Percentiles rank a stretch among this genome's conserved stretches.
These are phyloP conservation scores for Cordia subcordata DNA, from an alignment of 257 asterid genomes.

Conservation along the genomic window DNA sequence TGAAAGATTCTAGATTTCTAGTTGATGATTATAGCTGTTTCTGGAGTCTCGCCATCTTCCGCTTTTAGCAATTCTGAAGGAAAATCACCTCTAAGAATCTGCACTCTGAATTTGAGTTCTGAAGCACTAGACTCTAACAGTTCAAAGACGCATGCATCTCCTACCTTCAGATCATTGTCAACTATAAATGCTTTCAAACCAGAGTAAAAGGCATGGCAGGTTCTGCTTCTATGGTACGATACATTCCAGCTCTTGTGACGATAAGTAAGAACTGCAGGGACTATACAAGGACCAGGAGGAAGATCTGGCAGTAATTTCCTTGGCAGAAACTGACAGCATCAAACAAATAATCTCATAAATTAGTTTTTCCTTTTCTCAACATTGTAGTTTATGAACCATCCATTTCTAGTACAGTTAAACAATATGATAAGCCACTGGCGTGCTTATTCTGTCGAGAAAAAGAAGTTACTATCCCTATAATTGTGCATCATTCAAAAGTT, in stretches of 20 bases:
- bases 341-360: background rate
- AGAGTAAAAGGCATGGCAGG: conserved; percentile 9
- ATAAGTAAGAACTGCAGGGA: conserved; percentile 25
- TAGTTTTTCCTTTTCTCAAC: no score
- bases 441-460: no score
- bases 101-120: conserved; percentile 25
- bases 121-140: conserved; percentile 17
- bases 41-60: no score
- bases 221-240: conserved; percentile 11
- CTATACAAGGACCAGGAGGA: conserved; percentile 15
- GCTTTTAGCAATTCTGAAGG: no score
- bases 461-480: no score
- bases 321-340: conserved; percentile 18
- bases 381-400: no score
- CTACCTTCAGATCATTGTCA: conserved; percentile 34
- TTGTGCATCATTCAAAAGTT: no score
- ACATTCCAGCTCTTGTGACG: conserved; percentile 36
- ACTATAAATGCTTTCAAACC: conserved; percentile 30
- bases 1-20: no score
- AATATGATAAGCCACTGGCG: no score
- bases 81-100: conserved; percentile 11
- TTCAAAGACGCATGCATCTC: conserved; percentile 56
- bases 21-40: no score
- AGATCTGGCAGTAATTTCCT: background rate
- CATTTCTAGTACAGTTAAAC: no score